A percentile compares a stretch with the other conserved stretches of the same genome.
phyloP scores from a whole-genome alignment of 1,139 yeast genomes.

The Kazachstania sp. region DNA sequence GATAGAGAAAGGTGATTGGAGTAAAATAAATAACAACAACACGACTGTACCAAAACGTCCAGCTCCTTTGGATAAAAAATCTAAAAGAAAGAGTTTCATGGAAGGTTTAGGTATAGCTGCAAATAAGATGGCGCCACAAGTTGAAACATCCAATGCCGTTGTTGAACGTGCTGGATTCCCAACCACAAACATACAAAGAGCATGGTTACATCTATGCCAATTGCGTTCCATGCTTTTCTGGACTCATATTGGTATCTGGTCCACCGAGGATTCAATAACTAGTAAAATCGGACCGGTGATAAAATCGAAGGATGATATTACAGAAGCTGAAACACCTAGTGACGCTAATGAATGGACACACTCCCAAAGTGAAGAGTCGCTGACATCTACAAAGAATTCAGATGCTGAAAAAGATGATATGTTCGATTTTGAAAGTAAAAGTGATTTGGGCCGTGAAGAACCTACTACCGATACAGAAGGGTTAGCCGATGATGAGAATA shows the following conservation, averaged over 20 bases:
- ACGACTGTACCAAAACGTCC: conserved; percentile 3
- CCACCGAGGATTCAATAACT: conserved; percentile 29
- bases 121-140: conserved; percentile 11
- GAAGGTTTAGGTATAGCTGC: conserved; percentile 15
- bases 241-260: conserved; percentile 66
- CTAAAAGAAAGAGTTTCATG: conserved; percentile 24
- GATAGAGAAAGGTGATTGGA: conserved; percentile 13
- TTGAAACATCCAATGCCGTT: conserved; percentile 11
- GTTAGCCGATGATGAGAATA: neutral
- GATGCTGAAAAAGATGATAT: neutral
- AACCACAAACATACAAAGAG: conserved; percentile 34
- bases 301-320: conserved; percentile 11
- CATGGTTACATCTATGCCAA: conserved; percentile 52
- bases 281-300: conserved; percentile 30
- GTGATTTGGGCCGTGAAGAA: neutral
- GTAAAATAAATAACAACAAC: conserved; percentile 10
- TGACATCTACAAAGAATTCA: neutral
- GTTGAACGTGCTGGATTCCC: conserved; percentile 20
- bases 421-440: conserved; percentile 4
- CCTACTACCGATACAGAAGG: neutral
- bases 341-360: neutral
- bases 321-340: neutral
- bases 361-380: conserved; percentile 1
- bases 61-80: conserved; percentile 11
- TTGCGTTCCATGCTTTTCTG: conserved; percentile 62